These are phyloP conservation scores for Diplosphaera chodatii DNA, from an alignment of 139 green algal genomes.

Conservation along the genomic window DNA sequence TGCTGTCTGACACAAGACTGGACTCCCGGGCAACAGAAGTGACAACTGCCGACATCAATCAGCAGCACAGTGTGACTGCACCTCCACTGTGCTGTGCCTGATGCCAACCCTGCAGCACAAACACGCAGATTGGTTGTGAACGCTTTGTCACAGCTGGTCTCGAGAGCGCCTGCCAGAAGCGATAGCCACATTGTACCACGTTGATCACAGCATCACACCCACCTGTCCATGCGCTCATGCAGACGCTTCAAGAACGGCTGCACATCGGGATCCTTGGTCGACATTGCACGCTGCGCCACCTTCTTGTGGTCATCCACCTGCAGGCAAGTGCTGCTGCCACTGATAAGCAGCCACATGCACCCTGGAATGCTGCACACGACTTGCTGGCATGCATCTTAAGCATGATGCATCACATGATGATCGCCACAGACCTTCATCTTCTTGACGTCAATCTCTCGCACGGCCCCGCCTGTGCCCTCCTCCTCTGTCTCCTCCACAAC, in stretches of 20 bases:
- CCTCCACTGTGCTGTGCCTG: constrained; percentile 25
- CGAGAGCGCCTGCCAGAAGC: no score
- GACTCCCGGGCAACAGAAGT: no score
- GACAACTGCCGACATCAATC: no score
- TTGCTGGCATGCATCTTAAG: not conserved
- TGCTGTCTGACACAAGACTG: no score
- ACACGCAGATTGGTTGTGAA: not conserved
- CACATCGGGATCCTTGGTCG: not conserved
- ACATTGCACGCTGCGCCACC: not conserved
- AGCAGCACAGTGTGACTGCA: no score
- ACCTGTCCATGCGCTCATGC: not conserved
- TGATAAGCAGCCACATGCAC: not conserved
- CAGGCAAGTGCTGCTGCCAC: not conserved
- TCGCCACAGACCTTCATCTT: not conserved
- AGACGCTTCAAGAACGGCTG: not conserved
- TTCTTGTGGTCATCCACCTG: not conserved
- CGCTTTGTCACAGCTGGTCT: no score
- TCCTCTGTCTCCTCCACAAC: not conserved
- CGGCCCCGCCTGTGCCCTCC: not conserved
- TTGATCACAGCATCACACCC: not conserved
- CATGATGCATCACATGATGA: no score
- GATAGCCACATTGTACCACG: no score
- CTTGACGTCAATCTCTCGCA: not conserved
- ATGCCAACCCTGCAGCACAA: constrained; percentile 27
- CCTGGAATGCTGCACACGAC: not conserved